Base-by-base conservation (phyloP, 2,329 filamentous ascomycete genomes). In the Truncatella angustata region DNA sequence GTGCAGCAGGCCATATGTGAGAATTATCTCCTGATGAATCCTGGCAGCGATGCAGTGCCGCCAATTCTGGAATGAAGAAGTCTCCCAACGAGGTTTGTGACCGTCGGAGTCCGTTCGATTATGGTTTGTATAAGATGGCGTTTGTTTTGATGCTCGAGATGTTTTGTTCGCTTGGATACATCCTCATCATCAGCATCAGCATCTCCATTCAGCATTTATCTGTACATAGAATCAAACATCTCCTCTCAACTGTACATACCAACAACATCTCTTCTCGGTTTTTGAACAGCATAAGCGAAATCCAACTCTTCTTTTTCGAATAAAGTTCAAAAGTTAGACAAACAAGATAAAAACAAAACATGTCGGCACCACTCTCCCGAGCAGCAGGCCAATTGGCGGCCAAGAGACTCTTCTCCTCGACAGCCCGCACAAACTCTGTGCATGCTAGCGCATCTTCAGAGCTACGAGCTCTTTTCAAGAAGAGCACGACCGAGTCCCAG, bases 341-440 rank as follows among this genome's bases (percentile, higher is more conserved):
- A 11, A 28, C 18, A n/a, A 40, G 24, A 48, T 10, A 32, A 48
- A 21, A 44, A 32, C 4, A 32, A 18, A 45, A n/a, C 16, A 51
- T 44, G 39, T 51, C 49, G 28, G 49, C 49, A 35, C 39, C 49
- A 40, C 16, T 50, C 26, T 45, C 49, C 28, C 37, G 49, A 18
- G 30, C 32, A 26, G 39, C 49, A 14, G 39, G 49, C 40, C 49
- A 45, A 23, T 36, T 51, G 35, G 16, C 45, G n/a, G 24, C 39
- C 11, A 36, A 24, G 28, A 44, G 49, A 28, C 49, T 51, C 16
- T 51, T 51, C 28, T 51, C 49, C 26, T 44, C 49, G 5, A 34
- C 39, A 10, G 20, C 49, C 20, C 49, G 39, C 16, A 18, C 18
- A 11, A 35, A 37, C 37, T 51, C 49, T 5, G 39, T 35, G 16